Evolutionary conservation across 495 filamentous ascomycete genomes (phyloP).

Genomic region (Pseudomonodictys pantanalensis): DNA sequence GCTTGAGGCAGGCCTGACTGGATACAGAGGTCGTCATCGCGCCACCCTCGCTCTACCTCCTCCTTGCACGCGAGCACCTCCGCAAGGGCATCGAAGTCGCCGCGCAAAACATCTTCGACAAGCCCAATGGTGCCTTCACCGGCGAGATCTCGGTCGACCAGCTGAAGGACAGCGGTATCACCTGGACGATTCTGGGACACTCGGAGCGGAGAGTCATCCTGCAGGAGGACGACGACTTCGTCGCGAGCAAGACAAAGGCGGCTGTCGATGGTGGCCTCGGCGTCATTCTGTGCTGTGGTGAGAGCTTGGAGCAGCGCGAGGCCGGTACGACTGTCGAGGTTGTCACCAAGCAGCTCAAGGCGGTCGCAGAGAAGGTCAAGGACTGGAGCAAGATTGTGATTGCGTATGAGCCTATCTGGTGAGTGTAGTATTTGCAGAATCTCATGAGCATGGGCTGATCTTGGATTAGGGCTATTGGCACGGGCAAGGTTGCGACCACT

Average conservation of each 20-base stretch:
- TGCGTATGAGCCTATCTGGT: conserved; percentile 98
- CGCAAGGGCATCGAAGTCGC: conserved; percentile 70
- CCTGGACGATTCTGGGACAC: conserved; percentile 90
- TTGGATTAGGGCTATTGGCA: conserved; percentile 74
- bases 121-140: conserved; percentile 94
- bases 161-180: conserved; percentile 79
- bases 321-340: conserved; percentile 83
- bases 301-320: conserved; percentile 91
- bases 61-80: conserved; percentile 73
- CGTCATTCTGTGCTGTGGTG: conserved; percentile 95
- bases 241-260: conserved; percentile 88
- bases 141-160: conserved; percentile 92
- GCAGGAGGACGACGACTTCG: conserved; percentile 77
- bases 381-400: conserved; percentile 94
- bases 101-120: conserved; percentile 94
- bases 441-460: not conserved
- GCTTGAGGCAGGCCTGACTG: not conserved
- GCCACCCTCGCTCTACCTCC: conserved; percentile 85
- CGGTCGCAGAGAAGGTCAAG: conserved; percentile 59
- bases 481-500: conserved; percentile 92
- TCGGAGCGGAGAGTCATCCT: conserved; percentile 86
- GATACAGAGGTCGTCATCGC: conserved; percentile 84
- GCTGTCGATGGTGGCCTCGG: conserved; percentile 81
- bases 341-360: conserved; percentile 58
- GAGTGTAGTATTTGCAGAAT: conserved; percentile 21